These are phyloP conservation scores for Monosporascus sp. DNA, from an alignment of 2,329 filamentous ascomycete species.

Conservation along the genomic window DNA sequence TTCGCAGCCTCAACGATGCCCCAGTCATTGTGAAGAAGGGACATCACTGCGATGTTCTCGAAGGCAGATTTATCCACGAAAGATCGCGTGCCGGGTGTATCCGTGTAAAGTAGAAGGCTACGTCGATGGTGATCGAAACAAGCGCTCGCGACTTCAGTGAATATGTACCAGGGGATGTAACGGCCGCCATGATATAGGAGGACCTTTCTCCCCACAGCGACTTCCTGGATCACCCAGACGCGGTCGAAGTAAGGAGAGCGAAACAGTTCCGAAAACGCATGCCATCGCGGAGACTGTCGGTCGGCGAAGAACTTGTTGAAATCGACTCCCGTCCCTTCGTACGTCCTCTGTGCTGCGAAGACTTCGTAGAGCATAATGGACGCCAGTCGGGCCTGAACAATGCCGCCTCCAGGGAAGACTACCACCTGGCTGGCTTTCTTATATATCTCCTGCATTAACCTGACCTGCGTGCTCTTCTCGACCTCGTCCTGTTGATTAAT, in stretches of 20 bases:
- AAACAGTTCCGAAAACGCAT: conserved; percentile 5
- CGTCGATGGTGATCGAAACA: background rate
- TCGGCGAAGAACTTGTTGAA: background rate
- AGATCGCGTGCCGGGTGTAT: background rate
- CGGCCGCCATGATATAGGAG: conserved; percentile 10
- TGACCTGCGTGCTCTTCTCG: conserved; percentile 10
- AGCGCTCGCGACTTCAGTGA: background rate
- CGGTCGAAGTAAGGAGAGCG: conserved; percentile 9
- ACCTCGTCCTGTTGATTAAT: conserved; percentile 9
- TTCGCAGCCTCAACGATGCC: background rate
- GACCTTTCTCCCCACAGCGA: conserved; percentile 1
- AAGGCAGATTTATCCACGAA: conserved; percentile 1
- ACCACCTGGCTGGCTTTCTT: conserved; percentile 7
- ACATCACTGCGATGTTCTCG: conserved; percentile 7
- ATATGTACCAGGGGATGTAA: conserved; percentile 5
- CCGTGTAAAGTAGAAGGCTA: conserved; percentile 1
- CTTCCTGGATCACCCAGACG: conserved; percentile 10
- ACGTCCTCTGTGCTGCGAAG: background rate
- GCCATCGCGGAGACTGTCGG: conserved; percentile 1
- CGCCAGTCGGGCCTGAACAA: conserved; percentile 3
- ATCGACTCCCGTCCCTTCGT: background rate
- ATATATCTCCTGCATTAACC: conserved; percentile 12
- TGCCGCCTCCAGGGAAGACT: conserved; percentile 4
- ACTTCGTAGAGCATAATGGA: conserved; percentile 4
- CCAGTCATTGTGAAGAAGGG: background rate